Evolutionary conservation across 2,329 filamentous ascomycete species (phyloP).

Genomic region (Epichloe uncinata): DNA sequence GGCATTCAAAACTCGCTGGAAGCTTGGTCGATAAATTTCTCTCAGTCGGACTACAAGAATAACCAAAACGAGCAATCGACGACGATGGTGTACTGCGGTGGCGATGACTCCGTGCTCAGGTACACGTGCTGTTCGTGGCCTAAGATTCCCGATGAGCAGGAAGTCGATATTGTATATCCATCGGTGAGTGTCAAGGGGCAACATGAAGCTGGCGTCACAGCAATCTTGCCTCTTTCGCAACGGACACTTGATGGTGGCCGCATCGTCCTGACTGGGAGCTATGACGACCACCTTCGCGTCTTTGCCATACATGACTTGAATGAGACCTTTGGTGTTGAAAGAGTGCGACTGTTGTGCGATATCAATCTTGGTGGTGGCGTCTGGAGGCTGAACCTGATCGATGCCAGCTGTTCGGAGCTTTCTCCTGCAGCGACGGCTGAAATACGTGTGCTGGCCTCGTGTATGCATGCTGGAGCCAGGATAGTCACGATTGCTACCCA

Average conservation of each 20-base stretch:
- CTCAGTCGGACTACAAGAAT: constrained; percentile 14
- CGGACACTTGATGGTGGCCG: constrained; percentile 29
- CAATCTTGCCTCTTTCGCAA: constrained; percentile 58
- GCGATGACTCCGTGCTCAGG: constrained; percentile 57
- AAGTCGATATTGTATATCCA: constrained; percentile 6
- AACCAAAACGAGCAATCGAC: constrained; percentile 11
- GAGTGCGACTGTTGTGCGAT: constrained; percentile 44
- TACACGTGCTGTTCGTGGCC: constrained; percentile 24
- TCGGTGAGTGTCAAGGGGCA: constrained; percentile 25
- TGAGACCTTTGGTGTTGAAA: constrained; percentile 26
- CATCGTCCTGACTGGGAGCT: constrained; percentile 73
- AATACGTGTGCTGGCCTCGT: constrained; percentile 60
- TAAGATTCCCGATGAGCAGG: constrained; percentile 6
- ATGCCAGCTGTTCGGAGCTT: constrained; percentile 9
- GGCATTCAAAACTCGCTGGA: constrained; percentile 45
- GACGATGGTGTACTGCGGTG: constrained; percentile 50
- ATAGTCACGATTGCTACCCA: constrained; percentile 38
- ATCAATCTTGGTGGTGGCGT: constrained; percentile 65
- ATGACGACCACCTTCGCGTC: constrained; percentile 72
- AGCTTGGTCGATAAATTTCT: constrained; percentile 61
- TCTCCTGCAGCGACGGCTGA: constrained; percentile 15
- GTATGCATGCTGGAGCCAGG: constrained; percentile 80
- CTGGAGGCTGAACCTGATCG: constrained; percentile 64
- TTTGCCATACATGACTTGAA: constrained; percentile 35
- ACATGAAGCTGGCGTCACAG: constrained; percentile 76